Conservation (phyloP, 2,329 filamentous ascomycete species). For the Penicillium olsonii region DNA sequence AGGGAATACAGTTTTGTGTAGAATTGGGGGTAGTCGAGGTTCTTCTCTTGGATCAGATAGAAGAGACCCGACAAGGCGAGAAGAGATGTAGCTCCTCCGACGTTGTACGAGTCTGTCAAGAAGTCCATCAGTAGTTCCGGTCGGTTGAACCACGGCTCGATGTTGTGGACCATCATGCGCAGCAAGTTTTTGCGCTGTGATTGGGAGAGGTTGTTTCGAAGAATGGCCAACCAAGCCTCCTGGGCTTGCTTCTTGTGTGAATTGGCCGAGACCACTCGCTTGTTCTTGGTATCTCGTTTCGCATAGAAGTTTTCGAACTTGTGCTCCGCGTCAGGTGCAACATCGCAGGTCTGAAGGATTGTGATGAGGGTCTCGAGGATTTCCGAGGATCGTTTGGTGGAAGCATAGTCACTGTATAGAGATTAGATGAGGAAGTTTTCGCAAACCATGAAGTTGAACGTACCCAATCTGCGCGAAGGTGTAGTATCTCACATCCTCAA, state of each 20-base stretch:
- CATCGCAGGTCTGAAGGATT: constrained; percentile 58
- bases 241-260: constrained; percentile 80
- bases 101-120: constrained; percentile 87
- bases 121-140: constrained; percentile 94
- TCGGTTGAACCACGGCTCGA: constrained; percentile 86
- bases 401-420: constrained; percentile 38
- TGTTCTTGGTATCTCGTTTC: constrained; percentile 63
- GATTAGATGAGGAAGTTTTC: constrained; percentile 6
- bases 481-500: constrained; percentile 82
- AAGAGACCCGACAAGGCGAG: constrained; percentile 91
- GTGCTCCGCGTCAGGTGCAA: constrained; percentile 57
- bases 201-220: constrained; percentile 65
- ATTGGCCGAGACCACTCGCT: constrained; percentile 66
- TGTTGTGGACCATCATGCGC: constrained; percentile 70
- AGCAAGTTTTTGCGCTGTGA: constrained; percentile 79
- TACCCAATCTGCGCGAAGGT: constrained; percentile 75
- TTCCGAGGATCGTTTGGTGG: constrained; percentile 26
- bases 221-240: constrained; percentile 79
- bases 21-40: constrained; percentile 94
- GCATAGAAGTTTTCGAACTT: constrained; percentile 40
- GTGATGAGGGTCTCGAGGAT: constrained; percentile 40
- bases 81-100: constrained; percentile 81
- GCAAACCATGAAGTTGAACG: constrained; percentile 32
- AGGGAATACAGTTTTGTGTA: constrained; percentile 93
- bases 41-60: constrained; percentile 89